Conservation (phyloP, 768 basidiomycete species). For the Dioszegia crocea region DNA sequence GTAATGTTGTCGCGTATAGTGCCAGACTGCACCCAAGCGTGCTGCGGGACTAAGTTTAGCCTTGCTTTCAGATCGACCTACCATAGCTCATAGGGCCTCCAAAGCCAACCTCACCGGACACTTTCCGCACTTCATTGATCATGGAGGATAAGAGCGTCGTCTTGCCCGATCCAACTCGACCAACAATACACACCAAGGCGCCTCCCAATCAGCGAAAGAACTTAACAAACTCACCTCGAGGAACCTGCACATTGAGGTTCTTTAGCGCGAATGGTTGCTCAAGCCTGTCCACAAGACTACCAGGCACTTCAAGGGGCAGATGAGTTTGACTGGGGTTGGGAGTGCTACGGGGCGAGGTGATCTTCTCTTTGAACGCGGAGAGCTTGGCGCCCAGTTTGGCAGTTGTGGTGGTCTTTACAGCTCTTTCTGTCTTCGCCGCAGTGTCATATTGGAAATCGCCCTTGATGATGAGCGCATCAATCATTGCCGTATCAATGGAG, state of each 20-base stretch:
- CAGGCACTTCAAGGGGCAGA: neutral
- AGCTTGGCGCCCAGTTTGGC: conserved; percentile 17
- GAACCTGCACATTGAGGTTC: conserved; percentile 54
- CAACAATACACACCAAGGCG: conserved; percentile 41
- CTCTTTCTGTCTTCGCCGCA: neutral
- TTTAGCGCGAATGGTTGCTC: conserved; percentile 56
- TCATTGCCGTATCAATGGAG: conserved; percentile 51
- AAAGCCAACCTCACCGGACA: conserved; percentile 27
- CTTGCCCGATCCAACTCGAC: conserved; percentile 47
- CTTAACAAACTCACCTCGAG: conserved; percentile 33
- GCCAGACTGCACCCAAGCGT: conserved; percentile 48
- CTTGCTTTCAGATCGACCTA: conserved; percentile 3
- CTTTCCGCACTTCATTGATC: conserved; percentile 43
- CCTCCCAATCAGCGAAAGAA: conserved; percentile 18
- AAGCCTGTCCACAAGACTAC: neutral
- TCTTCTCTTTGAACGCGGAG: conserved; percentile 8
- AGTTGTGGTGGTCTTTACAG: conserved; percentile 47
- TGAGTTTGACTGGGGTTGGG: neutral
- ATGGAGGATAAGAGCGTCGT: conserved; percentile 38
- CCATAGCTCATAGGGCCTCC: conserved; percentile 43
- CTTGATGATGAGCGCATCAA: conserved; percentile 54
- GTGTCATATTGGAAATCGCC: conserved; percentile 42
- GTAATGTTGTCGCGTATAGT: conserved; percentile 47
- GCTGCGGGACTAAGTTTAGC: conserved; percentile 37
- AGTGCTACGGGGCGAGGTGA: neutral